Conservation (phyloP, 2,329 filamentous ascomycete genomes). For the Ophiostoma piceae region DNA sequence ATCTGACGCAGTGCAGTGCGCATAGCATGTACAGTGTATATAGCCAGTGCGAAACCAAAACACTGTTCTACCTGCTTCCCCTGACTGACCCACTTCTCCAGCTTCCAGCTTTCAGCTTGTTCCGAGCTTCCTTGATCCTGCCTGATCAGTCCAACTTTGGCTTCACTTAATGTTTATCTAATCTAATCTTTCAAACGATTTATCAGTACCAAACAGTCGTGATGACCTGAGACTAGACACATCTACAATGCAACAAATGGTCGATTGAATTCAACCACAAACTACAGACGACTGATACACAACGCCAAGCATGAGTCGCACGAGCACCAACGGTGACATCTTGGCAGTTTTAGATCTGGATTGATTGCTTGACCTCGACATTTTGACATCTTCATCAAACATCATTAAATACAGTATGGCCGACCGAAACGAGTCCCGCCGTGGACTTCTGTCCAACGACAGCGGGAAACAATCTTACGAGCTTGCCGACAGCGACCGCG, state of each 20-base stretch:
- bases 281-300: neutral
- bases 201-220: neutral
- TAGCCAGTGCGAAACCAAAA: no score
- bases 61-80: neutral
- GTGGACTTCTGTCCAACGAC: constrained; percentile 14
- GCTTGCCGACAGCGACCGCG: constrained; percentile 26
- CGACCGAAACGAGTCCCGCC: neutral
- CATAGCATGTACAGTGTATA: neutral
- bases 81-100: neutral
- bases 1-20: neutral
- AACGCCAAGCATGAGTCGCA: neutral
- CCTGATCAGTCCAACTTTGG: no score
- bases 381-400: neutral
- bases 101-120: neutral
- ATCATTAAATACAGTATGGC: neutral
- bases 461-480: constrained; percentile 17
- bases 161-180: no score
- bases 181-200: neutral
- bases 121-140: neutral
- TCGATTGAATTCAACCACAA: neutral
- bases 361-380: neutral
- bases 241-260: neutral
- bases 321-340: constrained; percentile 3
- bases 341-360: neutral
- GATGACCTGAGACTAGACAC: neutral